Evolutionary conservation across 192 early-diverging fungal species (phyloP).

Genomic region (Coemansia sp.): DNA sequence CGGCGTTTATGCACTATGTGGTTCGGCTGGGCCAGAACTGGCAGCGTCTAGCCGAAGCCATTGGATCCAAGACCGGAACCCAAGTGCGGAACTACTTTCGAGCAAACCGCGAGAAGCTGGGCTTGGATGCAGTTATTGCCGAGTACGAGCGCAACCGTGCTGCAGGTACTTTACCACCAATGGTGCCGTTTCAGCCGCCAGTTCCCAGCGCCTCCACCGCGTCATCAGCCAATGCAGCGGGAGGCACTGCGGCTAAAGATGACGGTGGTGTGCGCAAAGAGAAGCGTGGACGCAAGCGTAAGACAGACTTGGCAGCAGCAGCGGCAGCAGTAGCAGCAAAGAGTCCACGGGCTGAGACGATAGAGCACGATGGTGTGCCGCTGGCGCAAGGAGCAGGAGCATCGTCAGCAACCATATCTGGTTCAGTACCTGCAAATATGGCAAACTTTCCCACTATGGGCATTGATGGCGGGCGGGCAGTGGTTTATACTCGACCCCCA

Average conservation of each 20-base stretch:
- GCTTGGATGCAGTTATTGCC: constrained; percentile 47
- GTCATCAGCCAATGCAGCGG: neutral
- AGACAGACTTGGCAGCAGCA: constrained; percentile 17
- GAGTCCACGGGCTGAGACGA: neutral
- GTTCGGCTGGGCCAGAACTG: constrained; percentile 70
- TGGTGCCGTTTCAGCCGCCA: constrained; percentile 20
- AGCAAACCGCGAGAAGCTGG: constrained; percentile 58
- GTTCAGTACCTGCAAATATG: constrained; percentile 31
- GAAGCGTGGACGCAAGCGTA: constrained; percentile 45
- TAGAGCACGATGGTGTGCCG: neutral
- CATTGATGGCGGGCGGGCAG: constrained; percentile 41
- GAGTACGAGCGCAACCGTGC: constrained; percentile 40
- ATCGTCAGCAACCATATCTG: constrained; percentile 7
- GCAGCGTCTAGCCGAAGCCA: constrained; percentile 66
- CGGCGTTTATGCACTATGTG: constrained; percentile 67
- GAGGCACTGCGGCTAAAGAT: constrained; percentile 1
- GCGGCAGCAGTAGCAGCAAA: neutral
- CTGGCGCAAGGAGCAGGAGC: neutral
- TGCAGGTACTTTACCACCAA: constrained; percentile 25
- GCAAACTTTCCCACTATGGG: constrained; percentile 45
- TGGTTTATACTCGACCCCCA: constrained; percentile 25
- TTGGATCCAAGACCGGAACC: constrained; percentile 75
- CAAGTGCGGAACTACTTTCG: constrained; percentile 84
- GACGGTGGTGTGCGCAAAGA: constrained; percentile 19
- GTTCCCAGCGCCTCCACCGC: neutral